Conservation (phyloP, 1,284 basidiomycete species). For the Apiotrichum sp. region DNA sequence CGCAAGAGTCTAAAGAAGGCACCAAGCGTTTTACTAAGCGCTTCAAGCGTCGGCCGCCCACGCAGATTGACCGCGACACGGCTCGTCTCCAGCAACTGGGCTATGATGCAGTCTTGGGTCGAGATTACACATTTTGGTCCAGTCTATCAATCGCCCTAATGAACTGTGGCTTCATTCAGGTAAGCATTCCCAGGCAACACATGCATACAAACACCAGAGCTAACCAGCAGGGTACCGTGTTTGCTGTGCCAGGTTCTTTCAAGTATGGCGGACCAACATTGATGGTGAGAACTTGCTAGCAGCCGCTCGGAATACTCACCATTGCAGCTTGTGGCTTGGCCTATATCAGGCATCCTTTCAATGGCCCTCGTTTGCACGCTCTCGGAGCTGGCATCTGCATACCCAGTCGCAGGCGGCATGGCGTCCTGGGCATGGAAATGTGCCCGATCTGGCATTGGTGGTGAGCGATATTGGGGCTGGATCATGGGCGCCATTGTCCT, state of each 20-base stretch:
- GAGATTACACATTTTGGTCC: constrained; percentile 46
- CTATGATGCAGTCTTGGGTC: constrained; percentile 43
- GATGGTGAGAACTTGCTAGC: constrained; percentile 23
- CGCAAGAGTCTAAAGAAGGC: background rate
- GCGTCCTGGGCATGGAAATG: constrained; percentile 45
- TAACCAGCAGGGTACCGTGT: constrained; percentile 37
- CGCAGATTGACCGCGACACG: constrained; percentile 36
- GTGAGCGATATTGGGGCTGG: constrained; percentile 46
- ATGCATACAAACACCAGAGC: background rate
- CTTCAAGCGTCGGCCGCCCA: constrained; percentile 1
- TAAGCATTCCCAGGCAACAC: constrained; percentile 12
- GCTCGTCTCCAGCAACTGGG: constrained; percentile 41
- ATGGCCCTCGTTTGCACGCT: constrained; percentile 37
- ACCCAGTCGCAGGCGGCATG: constrained; percentile 47
- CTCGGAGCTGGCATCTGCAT: constrained; percentile 43
- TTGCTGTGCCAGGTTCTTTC: constrained; percentile 41
- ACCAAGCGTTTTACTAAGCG: background rate
- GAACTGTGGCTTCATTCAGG: constrained; percentile 42
- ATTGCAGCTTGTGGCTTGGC: constrained; percentile 42
- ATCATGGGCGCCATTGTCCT: constrained; percentile 41
- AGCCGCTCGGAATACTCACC: background rate
- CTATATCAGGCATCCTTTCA: constrained; percentile 35
- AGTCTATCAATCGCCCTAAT: constrained; percentile 39
- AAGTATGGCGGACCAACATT: constrained; percentile 43
- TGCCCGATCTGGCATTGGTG: constrained; percentile 39